phyloP scores from a whole-genome alignment of 306 rosid species.

The Alnus rubra region DNA sequence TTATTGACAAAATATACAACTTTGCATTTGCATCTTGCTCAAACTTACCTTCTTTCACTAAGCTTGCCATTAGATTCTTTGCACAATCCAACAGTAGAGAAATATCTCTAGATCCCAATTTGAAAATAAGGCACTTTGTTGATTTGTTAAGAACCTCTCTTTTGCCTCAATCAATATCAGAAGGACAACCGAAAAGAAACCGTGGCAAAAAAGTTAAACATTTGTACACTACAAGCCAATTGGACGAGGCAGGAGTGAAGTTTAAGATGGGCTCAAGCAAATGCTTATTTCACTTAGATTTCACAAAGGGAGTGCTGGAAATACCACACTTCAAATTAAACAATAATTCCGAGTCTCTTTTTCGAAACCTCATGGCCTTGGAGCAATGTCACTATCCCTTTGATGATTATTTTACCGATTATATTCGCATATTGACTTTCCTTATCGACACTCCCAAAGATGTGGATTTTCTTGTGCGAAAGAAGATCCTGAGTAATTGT shows the following conservation, averaged over 20 bases:
- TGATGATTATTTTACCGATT: neutral
- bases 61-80: neutral
- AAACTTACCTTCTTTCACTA: neutral
- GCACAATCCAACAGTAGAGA: rapidly evolving
- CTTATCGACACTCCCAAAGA: neutral
- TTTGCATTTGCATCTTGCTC: neutral
- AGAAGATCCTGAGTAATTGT: neutral
- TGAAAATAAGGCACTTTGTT: neutral
- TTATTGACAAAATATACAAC: neutral
- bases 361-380: neutral
- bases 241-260: neutral
- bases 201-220: neutral
- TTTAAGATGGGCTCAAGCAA: neutral
- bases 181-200: neutral
- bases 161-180: neutral
- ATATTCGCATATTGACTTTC: neutral
- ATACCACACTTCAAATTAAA: neutral
- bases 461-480: neutral
- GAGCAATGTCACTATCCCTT: neutral
- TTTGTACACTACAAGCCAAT: neutral
- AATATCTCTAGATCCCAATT: neutral
- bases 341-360: neutral
- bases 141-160: neutral
- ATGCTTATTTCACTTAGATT: neutral
- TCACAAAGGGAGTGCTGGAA: neutral